A percentile compares a stretch with the other conserved stretches of the same genome.
These are phyloP conservation scores for Starmerella cellae DNA, from an alignment of 805 yeast species.

Conservation along the genomic window DNA sequence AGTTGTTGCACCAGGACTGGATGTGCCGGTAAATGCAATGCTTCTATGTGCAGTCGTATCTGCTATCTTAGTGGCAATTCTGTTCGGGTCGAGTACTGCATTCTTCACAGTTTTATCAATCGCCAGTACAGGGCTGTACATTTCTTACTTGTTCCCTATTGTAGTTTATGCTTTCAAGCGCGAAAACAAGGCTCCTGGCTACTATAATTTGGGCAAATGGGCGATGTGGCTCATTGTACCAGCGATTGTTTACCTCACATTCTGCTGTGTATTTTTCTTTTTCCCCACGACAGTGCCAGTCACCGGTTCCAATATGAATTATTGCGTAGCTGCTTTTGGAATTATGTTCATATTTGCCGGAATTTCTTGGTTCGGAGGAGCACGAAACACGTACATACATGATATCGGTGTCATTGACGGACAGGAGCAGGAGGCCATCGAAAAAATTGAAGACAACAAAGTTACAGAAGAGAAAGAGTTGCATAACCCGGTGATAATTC, in stretches of 20 bases:
- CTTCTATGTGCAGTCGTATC: constrained; percentile 39
- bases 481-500: no score
- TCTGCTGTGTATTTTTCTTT: constrained; percentile 47
- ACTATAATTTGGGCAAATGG: constrained; percentile 45
- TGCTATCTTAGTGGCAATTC: constrained; percentile 40
- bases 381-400: constrained; percentile 5
- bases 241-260: constrained; percentile 43
- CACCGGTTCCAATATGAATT: constrained; percentile 50
- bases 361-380: constrained; percentile 17
- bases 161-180: constrained; percentile 21
- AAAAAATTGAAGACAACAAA: no score
- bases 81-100: constrained; percentile 57
- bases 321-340: constrained; percentile 42
- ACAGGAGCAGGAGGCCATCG: background rate
- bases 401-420: constrained; percentile 1
- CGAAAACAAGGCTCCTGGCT: constrained; percentile 34
- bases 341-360: constrained; percentile 29
- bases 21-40: constrained; percentile 50
- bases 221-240: constrained; percentile 51
- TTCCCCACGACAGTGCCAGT: constrained; percentile 56
- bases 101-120: constrained; percentile 51
- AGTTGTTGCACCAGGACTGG: constrained; percentile 34
- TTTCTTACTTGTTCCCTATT: constrained; percentile 47
- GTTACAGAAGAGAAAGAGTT: no score
- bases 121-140: constrained; percentile 43